These are phyloP conservation scores for Neurospora sp. DNA, from an alignment of 2,329 filamentous ascomycete species.

Conservation along the genomic window DNA sequence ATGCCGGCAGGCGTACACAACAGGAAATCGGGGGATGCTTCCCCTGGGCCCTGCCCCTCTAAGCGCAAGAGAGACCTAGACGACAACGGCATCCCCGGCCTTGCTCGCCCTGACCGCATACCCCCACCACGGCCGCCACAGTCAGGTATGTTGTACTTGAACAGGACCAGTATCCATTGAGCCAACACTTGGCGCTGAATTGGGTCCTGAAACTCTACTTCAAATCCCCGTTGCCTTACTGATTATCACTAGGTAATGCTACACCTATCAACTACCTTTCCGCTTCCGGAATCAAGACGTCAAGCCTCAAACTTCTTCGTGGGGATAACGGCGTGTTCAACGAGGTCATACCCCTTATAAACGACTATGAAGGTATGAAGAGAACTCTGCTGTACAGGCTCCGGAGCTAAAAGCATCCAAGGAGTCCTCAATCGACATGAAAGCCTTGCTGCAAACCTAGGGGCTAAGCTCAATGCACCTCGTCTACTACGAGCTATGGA, in stretches of 20 bases:
- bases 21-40: neutral
- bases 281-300: constrained; percentile 33
- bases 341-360: constrained; percentile 62
- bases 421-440: constrained; percentile 77
- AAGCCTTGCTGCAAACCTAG: constrained; percentile 76
- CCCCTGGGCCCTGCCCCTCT: constrained; percentile 17
- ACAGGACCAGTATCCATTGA: neutral
- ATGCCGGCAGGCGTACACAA: neutral
- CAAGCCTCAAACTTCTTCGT: constrained; percentile 39
- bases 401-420: constrained; percentile 19
- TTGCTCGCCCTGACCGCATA: constrained; percentile 23
- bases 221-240: constrained; percentile 2
- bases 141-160: constrained; percentile 31
- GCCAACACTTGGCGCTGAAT: neutral
- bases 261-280: constrained; percentile 45
- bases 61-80: constrained; percentile 41
- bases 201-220: neutral
- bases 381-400: constrained; percentile 1
- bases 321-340: constrained; percentile 58
- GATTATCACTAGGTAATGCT: constrained; percentile 20
- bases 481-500: constrained; percentile 81
- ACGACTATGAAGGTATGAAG: constrained; percentile 60
- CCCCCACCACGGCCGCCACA: constrained; percentile 35
- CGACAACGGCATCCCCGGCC: constrained; percentile 30
- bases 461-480: constrained; percentile 72